phyloP scores from a whole-genome alignment of 208 protist species.

The Blechomonas ayalai region DNA sequence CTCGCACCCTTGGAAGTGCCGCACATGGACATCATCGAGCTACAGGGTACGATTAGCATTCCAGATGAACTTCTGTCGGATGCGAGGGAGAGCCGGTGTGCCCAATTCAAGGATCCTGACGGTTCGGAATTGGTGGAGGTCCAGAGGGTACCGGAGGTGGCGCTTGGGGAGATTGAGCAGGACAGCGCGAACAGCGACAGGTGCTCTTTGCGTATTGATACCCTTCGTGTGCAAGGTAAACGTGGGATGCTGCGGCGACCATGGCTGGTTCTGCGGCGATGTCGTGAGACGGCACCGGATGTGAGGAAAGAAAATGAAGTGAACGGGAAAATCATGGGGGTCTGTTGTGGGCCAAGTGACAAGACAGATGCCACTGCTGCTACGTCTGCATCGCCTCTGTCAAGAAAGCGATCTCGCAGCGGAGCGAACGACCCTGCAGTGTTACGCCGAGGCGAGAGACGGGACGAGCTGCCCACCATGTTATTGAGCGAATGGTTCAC shows the following conservation, averaged over 20 bases:
- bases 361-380: too few relatives aligned
- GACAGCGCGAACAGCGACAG: conserved; percentile 35
- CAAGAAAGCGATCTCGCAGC: too few relatives aligned
- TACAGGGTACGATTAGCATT: conserved; percentile 54
- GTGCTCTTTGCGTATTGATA: conserved; percentile 59
- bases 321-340: too few relatives aligned
- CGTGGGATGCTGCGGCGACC: conserved; percentile 21
- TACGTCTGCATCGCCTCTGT: too few relatives aligned
- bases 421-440: too few relatives aligned
- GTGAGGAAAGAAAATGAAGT: neutral
- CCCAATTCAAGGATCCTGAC: neutral
- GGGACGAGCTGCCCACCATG: too few relatives aligned
- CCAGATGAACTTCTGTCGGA: conserved; percentile 19
- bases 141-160: conserved; percentile 10
- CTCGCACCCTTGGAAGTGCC: conserved; percentile 11
- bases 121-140: conserved; percentile 3
- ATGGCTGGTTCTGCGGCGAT: conserved; percentile 28
- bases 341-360: too few relatives aligned
- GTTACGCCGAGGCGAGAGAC: too few relatives aligned
- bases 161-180: conserved; percentile 38
- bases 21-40: conserved; percentile 61
- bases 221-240: conserved; percentile 38
- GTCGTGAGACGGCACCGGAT: neutral
- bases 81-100: conserved; percentile 7
- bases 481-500: too few relatives aligned